Evolutionary conservation across 1,284 basidiomycete species (phyloP).

Genomic region (Phlebopus sp.): DNA sequence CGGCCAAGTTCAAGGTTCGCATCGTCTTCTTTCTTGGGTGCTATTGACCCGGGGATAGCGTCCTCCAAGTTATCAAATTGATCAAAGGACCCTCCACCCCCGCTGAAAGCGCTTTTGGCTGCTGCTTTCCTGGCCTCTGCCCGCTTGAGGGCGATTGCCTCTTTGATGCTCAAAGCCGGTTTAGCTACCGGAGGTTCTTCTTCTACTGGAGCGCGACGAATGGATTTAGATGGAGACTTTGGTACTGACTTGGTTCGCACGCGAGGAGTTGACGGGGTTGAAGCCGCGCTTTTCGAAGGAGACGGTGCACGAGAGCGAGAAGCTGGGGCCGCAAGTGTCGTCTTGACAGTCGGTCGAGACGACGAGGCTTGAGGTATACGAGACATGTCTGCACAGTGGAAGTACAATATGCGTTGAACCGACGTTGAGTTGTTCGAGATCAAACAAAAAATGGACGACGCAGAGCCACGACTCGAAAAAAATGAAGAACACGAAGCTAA

Average conservation of each 20-base stretch:
- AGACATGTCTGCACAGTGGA: slow-evolving; percentile 35
- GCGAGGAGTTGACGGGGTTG: slow-evolving; percentile 24
- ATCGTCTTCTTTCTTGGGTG: slow-evolving; percentile 38
- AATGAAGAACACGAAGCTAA: background rate
- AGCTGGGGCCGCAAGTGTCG: slow-evolving; percentile 20
- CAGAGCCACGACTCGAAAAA: background rate
- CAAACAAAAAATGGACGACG: background rate
- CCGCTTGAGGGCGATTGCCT: slow-evolving; percentile 70
- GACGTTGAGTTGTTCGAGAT: slow-evolving; percentile 3
- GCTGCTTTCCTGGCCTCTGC: slow-evolving; percentile 68
- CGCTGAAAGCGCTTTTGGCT: slow-evolving; percentile 21
- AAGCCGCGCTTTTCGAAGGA: slow-evolving; percentile 33
- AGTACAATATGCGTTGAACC: background rate
- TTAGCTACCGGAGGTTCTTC: slow-evolving; percentile 32
- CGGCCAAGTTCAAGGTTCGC: slow-evolving; percentile 60
- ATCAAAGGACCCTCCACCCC: slow-evolving; percentile 19
- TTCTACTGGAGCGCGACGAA: slow-evolving; percentile 27
- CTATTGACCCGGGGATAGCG: slow-evolving; percentile 36
- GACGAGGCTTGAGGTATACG: slow-evolving; percentile 46
- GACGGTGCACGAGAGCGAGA: slow-evolving; percentile 33
- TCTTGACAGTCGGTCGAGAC: slow-evolving; percentile 36
- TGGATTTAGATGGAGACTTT: slow-evolving; percentile 37
- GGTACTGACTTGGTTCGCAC: slow-evolving; percentile 36
- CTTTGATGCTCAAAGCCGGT: slow-evolving; percentile 55
- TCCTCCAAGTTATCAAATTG: slow-evolving; percentile 42